These are phyloP conservation scores for Pseudophaeomoniella oleicola DNA, from an alignment of 2,329 filamentous ascomycete genomes.

Conservation along the genomic window DNA sequence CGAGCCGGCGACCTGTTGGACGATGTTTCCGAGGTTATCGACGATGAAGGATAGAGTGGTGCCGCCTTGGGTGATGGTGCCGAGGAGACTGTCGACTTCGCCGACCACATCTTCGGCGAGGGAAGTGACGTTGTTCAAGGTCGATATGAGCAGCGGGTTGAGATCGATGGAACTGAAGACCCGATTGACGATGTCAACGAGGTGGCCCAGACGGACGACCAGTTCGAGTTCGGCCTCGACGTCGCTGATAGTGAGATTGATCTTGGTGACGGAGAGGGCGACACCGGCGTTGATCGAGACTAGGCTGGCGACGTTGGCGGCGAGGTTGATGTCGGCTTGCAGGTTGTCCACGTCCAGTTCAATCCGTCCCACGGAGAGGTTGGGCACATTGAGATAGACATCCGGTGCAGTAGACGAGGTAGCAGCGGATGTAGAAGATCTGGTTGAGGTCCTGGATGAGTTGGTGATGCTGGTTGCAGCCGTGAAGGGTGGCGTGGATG, in stretches of 20 bases:
- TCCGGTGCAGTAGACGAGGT: constrained; percentile 32
- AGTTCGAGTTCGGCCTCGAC: constrained; percentile 45
- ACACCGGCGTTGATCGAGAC: constrained; percentile 39
- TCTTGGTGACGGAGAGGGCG: constrained; percentile 28
- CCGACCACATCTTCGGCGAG: constrained; percentile 40
- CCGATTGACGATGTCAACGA: constrained; percentile 47
- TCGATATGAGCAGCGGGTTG: constrained; percentile 44
- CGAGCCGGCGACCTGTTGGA: constrained; percentile 39
- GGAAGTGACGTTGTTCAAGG: constrained; percentile 38
- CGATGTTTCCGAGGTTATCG: constrained; percentile 49
- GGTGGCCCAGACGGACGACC: constrained; percentile 43
- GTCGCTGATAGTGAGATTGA: constrained; percentile 49
- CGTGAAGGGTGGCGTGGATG: background rate
- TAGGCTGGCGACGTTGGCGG: constrained; percentile 43
- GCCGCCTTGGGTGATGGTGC: constrained; percentile 42
- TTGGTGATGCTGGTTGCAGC: background rate
- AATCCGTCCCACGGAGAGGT: constrained; percentile 43
- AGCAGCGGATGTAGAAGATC: constrained; percentile 16
- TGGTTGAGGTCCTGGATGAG: constrained; percentile 7
- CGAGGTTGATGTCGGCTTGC: constrained; percentile 44
- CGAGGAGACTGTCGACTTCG: constrained; percentile 43
- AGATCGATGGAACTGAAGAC: constrained; percentile 45
- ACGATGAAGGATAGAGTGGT: constrained; percentile 40
- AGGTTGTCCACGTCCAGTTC: constrained; percentile 47
- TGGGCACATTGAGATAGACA: constrained; percentile 42